phyloP scores from a whole-genome alignment of 768 basidiomycete species.

The Rhizopogon rudus region DNA sequence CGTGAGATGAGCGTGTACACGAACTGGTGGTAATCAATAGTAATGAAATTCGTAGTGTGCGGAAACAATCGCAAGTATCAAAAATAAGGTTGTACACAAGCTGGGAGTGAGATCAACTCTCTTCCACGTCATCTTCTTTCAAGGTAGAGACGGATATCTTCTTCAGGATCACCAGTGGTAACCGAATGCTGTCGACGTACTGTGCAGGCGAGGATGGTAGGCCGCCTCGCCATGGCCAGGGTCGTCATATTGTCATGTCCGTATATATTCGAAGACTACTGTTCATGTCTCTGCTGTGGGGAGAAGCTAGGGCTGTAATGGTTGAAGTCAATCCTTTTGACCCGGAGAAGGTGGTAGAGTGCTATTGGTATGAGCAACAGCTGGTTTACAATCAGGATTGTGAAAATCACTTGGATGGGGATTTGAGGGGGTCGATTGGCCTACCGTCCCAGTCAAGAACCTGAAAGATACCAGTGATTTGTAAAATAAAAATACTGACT shows the following conservation, averaged over 20 bases:
- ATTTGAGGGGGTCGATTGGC: background rate
- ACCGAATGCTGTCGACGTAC: too few species aligned
- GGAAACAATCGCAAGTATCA: background rate
- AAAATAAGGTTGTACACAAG: background rate
- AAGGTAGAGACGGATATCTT: background rate
- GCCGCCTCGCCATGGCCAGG: too few species aligned
- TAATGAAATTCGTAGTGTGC: too few species aligned
- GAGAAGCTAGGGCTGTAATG: background rate
- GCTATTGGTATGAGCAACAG: background rate
- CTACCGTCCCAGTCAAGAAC: background rate
- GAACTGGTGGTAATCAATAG: too few species aligned
- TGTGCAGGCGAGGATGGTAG: too few species aligned
- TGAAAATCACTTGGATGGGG: background rate
- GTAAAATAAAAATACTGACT: constrained; percentile 6
- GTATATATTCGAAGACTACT: too few species aligned
- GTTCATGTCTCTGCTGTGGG: background rate
- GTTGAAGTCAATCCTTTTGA: background rate
- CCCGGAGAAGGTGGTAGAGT: background rate
- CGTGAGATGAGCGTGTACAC: too few species aligned
- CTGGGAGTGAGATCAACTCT: background rate
- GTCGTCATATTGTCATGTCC: too few species aligned
- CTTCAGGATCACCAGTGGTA: too few species aligned
- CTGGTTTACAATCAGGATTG: background rate
- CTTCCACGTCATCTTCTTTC: constrained; percentile 8
- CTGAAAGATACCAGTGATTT: background rate